Evolutionary conservation across 106 monocot genomes (phyloP).

Genomic region (Cymbidium sinense): DNA sequence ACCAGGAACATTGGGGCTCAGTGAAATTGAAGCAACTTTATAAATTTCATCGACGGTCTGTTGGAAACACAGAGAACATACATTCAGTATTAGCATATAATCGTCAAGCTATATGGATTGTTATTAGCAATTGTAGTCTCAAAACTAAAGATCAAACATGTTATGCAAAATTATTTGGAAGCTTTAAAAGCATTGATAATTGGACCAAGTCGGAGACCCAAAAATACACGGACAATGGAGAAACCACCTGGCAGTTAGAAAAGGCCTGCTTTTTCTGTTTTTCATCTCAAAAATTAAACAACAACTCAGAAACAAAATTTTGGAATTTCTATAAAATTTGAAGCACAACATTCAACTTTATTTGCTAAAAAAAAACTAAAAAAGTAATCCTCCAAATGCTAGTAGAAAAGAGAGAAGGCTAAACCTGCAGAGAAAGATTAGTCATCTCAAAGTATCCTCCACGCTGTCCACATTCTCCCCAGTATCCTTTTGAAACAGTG

Average conservation of each 20-base stretch:
- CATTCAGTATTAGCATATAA: constrained; percentile 3
- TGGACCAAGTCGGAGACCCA: too few relatives aligned
- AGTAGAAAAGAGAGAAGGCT: background rate
- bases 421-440: constrained; percentile 81
- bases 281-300: background rate
- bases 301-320: background rate
- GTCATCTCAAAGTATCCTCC: constrained; percentile 99
- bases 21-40: constrained; percentile 91
- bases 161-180: too few relatives aligned
- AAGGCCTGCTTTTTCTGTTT: too few relatives aligned
- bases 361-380: background rate
- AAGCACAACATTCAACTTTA: background rate
- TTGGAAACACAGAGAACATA: background rate
- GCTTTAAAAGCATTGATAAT: too few relatives aligned
- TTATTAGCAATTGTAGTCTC: background rate
- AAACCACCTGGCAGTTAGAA: too few relatives aligned
- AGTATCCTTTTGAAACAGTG: constrained; percentile 98
- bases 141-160: background rate
- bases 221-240: too few relatives aligned
- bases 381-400: background rate
- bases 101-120: background rate
- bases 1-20: constrained; percentile 94
- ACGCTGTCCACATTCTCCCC: constrained; percentile 99
- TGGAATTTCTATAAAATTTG: background rate
- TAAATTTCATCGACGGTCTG: constrained; percentile 99